Evolutionary conservation across 495 filamentous ascomycete genomes (phyloP), one percentile per base, ranked within the genome.

Genomic region (Penicillium mononematosum): DNA sequence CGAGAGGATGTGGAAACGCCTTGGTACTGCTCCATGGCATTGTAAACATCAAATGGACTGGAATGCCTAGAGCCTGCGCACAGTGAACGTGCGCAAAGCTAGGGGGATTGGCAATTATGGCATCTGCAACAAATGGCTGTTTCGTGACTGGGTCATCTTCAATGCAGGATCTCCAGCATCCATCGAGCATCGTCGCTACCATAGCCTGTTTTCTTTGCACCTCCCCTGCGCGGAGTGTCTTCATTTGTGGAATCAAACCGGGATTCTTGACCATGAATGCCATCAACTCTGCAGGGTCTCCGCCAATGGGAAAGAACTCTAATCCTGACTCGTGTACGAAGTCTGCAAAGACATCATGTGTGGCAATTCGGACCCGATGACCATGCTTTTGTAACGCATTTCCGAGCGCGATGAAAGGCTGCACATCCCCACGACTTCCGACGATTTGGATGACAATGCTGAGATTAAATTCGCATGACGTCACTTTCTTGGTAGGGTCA

Each of bases 11-110:
- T 2, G 82, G 79, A 67, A 83, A 83, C 3, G 75, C 73, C 59
- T 72, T 73, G 2, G 83, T 84, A 12, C 75, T 74, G 32, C 72
- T 80, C 76, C 81, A 85, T 0, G 83, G 82, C 81, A 84, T 84
- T 12, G 84, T 87, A 64, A 86, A 87, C 77, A 88, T 84, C 56
- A 89, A 69, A 60, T 88, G 85, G 10, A 87, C 62, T 9, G 85
- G 85, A 29, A 88, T 78, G 1, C 77, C 77, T 9, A 89, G 61
- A 20, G 77, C 81, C 66, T 88, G 76, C 0, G 84, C 85, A 60
- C 81, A 85, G 62, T 87, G 84, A 0, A 87, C 61, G 74, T 88
- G 85, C 1, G 84, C 85, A 67, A 88, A 86, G 56, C 79, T 84
- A 2, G 83, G 83, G 2, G 85, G 85, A 65, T 87, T 88, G 1